Percentiles rank a stretch among this genome's conserved stretches.
These are phyloP conservation scores for Hippophae tibetana DNA, from an alignment of 306 rosid genomes.

Conservation along the genomic window DNA sequence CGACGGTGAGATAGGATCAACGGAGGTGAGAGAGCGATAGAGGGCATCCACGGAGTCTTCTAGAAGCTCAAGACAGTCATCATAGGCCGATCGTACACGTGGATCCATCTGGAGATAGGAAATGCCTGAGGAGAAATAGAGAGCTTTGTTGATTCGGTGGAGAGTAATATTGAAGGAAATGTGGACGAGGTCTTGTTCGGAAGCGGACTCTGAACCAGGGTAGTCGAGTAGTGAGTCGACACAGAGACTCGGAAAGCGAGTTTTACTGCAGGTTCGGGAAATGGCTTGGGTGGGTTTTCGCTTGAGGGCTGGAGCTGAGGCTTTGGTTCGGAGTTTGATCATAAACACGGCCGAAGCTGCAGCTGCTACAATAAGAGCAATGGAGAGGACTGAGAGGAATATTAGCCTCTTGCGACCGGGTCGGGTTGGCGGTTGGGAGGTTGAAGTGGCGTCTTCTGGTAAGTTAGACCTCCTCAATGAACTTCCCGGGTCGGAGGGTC, in stretches of 20 bases:
- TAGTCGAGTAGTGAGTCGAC: constrained; percentile 54
- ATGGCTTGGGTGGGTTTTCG: constrained; percentile 63
- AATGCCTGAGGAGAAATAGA: constrained; percentile 42
- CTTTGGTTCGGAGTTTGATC: constrained; percentile 8
- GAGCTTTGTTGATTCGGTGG: constrained; percentile 52
- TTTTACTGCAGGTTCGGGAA: constrained; percentile 56
- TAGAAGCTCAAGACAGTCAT: constrained; percentile 78
- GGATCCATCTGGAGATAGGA: constrained; percentile 34
- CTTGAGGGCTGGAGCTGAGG: neutral
- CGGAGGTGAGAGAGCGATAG: constrained; percentile 36
- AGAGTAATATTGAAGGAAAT: constrained; percentile 81
- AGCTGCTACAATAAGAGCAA: constrained; percentile 43
- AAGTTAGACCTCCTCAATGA: constrained; percentile 1
- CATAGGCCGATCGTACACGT: constrained; percentile 46
- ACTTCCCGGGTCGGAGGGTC: constrained; percentile 19
- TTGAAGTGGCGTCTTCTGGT: neutral
- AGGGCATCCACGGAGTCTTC: constrained; percentile 69
- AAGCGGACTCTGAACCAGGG: constrained; percentile 52
- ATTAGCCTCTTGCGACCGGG: constrained; percentile 25
- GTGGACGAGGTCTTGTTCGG: constrained; percentile 71
- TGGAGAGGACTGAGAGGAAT: constrained; percentile 32
- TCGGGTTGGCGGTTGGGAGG: neutral
- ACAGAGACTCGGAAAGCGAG: constrained; percentile 54
- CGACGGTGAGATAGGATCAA: neutral
- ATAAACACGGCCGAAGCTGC: constrained; percentile 42